phyloP scores from a whole-genome alignment of 1,139 yeast genomes.

The Debaryomyces psychrophilus region DNA sequence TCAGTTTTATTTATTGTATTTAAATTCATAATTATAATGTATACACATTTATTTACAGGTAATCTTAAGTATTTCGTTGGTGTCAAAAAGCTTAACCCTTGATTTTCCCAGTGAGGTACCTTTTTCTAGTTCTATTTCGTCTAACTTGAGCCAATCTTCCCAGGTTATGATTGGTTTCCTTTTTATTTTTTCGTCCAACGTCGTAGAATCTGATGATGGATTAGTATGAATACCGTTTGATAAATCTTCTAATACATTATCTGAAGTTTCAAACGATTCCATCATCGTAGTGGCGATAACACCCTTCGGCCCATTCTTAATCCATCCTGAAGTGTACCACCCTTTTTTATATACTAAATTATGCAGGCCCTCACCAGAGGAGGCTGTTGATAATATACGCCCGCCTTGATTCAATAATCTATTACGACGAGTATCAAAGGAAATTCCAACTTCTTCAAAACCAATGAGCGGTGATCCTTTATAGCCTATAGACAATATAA shows the following conservation, averaged over 20 bases:
- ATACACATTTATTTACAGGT: conserved; percentile 18
- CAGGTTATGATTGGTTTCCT: conserved; percentile 51
- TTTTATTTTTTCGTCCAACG: conserved; percentile 17
- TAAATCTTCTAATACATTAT: conserved; percentile 60
- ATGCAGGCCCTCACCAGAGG: conserved; percentile 25
- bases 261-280: conserved; percentile 79
- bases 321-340: conserved; percentile 90
- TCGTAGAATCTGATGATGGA: conserved; percentile 19
- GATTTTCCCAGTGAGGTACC: conserved; percentile 56
- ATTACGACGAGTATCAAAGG: conserved; percentile 57
- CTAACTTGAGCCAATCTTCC: conserved; percentile 72
- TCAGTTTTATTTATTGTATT: neutral
- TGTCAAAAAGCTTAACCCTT: conserved; percentile 57
- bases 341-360: conserved; percentile 43
- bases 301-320: conserved; percentile 84
- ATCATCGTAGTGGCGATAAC: conserved; percentile 91
- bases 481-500: conserved; percentile 85
- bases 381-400: conserved; percentile 44
- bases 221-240: conserved; percentile 36
- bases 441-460: conserved; percentile 52
- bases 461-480: conserved; percentile 67
- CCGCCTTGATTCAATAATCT: conserved; percentile 65
- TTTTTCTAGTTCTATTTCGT: conserved; percentile 50
- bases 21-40: neutral
- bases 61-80: conserved; percentile 52